Conservation (phyloP, 2,329 filamentous ascomycete genomes). For the Aspergillus sp. region DNA sequence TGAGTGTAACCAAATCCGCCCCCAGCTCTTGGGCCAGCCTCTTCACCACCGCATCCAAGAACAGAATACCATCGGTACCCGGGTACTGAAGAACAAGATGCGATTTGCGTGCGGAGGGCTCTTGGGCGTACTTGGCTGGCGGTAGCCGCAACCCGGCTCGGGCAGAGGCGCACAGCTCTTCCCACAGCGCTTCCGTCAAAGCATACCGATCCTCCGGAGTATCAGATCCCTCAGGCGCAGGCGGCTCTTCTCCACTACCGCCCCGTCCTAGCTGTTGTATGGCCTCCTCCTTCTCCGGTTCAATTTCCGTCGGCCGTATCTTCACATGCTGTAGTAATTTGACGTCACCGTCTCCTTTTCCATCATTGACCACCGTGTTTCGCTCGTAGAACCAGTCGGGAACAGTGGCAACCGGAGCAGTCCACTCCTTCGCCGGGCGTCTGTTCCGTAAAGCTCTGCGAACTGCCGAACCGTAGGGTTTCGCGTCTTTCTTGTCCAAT, state of each 20-base stretch:
- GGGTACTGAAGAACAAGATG: constrained; percentile 63
- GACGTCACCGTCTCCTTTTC: constrained; percentile 12
- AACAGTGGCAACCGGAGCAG: constrained; percentile 27
- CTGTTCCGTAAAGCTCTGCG: constrained; percentile 42
- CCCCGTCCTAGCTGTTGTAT: constrained; percentile 22
- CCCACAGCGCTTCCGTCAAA: constrained; percentile 46
- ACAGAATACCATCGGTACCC: constrained; percentile 54
- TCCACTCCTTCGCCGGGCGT: constrained; percentile 25
- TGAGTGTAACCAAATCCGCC: constrained; percentile 45
- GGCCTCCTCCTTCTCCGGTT: constrained; percentile 18
- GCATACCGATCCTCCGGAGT: constrained; percentile 36
- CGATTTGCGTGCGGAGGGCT: constrained; percentile 54
- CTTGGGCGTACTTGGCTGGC: constrained; percentile 42
- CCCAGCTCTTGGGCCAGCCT: constrained; percentile 61
- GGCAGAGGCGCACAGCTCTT: constrained; percentile 54
- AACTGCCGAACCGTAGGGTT: constrained; percentile 43
- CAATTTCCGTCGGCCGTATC: constrained; percentile 26
- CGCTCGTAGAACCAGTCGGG: constrained; percentile 42
- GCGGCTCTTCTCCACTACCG: constrained; percentile 28
- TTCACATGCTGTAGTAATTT: constrained; percentile 28
- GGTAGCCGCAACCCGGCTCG: constrained; percentile 53
- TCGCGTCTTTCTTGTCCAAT: constrained; percentile 25
- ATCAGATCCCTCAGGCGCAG: constrained; percentile 19
- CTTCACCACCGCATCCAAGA: constrained; percentile 63
- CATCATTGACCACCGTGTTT: constrained; percentile 33